Evolutionary conservation across 2,329 filamentous ascomycete species (phyloP).

Genomic region (Neodidymelliopsis sp.): DNA sequence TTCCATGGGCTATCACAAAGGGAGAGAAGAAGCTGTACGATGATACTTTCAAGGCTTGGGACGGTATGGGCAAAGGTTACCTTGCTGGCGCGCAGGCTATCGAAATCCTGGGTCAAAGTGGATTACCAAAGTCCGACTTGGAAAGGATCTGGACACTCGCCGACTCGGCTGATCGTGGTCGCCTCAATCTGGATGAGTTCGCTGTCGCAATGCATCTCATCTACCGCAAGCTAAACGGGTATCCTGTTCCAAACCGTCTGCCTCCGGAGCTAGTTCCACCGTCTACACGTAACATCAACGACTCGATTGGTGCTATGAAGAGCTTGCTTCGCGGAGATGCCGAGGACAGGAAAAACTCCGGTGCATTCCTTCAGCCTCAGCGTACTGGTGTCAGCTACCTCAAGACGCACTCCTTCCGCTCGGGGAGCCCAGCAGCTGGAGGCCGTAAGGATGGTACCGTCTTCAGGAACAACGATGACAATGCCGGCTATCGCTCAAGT

Average conservation of each 20-base stretch:
- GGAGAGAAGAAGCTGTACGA: constrained; percentile 98
- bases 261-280: constrained; percentile 93
- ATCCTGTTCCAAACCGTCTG: constrained; percentile 85
- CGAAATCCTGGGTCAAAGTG: constrained; percentile 96
- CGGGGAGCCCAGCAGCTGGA: constrained; percentile 63
- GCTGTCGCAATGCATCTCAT: constrained; percentile 99
- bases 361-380: constrained; percentile 89
- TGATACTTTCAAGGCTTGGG: constrained; percentile 93
- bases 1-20: constrained; percentile 98
- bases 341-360: constrained; percentile 85
- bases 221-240: constrained; percentile 95
- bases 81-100: constrained; percentile 93
- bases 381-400: constrained; percentile 98
- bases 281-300: constrained; percentile 90
- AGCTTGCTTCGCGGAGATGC: constrained; percentile 88
- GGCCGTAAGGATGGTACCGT: constrained; percentile 93
- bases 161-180: constrained; percentile 92
- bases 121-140: constrained; percentile 86
- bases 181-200: constrained; percentile 95
- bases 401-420: constrained; percentile 91
- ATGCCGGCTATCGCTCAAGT: constrained; percentile 88
- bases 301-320: constrained; percentile 93
- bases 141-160: constrained; percentile 95
- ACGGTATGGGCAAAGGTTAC: constrained; percentile 90
- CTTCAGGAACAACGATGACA: constrained; percentile 95